Base-by-base conservation (phyloP, 257 asterid genomes). In the Verbena officinalis region DNA sequence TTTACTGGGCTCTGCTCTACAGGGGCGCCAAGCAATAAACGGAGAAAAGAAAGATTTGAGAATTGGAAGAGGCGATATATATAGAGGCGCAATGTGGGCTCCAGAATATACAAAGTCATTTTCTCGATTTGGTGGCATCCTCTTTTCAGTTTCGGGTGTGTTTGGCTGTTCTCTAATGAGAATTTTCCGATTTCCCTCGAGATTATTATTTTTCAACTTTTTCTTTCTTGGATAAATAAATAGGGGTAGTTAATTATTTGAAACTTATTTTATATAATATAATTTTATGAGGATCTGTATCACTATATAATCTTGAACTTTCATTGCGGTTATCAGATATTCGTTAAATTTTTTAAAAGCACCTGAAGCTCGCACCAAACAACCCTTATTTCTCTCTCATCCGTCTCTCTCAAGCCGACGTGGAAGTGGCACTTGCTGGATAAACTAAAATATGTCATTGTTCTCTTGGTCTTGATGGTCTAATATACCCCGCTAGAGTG, bases 61-160 rank as follows among this genome's bases (percentile, higher is more conserved):
- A 6, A 0, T 4, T 27, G 57, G 66, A n/a, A 67, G 82, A 65
- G 73, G 78, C 77, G 33, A 36, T 77, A 80, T 80, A 44, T 79
- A 75, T 71, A 77, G 78, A n/a, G n/a, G 65, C 59, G 21, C 38
- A 43, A 56, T 21, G 68, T 39, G 73, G 77, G 74, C 65, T 59
- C 60, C 45, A 61, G 67, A 65, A 71, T 53, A 34, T 68, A 69
- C 69, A 64, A 59, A 44, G 75, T 76, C 74, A 27, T 58, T 80
- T 73, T 73, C 73, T 59, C 51, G 52, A 63, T 69, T 75, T 44
- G 84, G 78, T 75, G 67, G 73, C 75, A 50, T 59, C 56, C 49
- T 30, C 48, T 57, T 65, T 67, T 54, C 74, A 19, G 19, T 55
- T 62, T 52, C 36, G 36, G n/a, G 36, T 7, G 36, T 30, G 36